These are phyloP conservation scores for Leccinum broughii DNA, from an alignment of 768 basidiomycete species.

Conservation along the genomic window DNA sequence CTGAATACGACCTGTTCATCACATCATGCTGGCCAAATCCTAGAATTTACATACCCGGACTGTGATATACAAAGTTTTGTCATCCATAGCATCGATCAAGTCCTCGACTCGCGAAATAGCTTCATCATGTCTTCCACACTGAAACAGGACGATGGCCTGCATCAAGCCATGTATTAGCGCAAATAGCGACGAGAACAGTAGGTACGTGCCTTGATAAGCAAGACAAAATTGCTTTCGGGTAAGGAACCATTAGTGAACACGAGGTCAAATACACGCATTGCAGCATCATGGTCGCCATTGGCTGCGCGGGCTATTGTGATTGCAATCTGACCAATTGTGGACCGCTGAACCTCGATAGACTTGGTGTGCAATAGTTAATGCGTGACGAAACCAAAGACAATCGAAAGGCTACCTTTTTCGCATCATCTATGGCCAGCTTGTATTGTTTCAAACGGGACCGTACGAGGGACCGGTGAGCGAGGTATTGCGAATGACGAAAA, in stretches of 20 bases:
- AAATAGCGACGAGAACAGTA: accelerated
- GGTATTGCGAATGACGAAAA: not conserved
- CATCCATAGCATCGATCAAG: not conserved
- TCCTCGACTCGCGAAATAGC: conserved; percentile 2
- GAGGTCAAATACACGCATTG: conserved; percentile 11
- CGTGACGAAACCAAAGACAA: too few relatives aligned
- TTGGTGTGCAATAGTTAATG: not conserved
- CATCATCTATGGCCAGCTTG: conserved; percentile 5
- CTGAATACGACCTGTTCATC: too few relatives aligned
- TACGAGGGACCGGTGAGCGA: conserved; percentile 1
- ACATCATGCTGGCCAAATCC: too few relatives aligned
- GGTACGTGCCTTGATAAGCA: conserved; percentile 12
- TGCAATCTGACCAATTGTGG: conserved; percentile 13
- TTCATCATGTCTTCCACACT: conserved; percentile 6
- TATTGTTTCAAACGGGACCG: not conserved
- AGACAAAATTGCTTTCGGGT: conserved; percentile 8
- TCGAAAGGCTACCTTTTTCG: not conserved
- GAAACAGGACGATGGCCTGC: conserved; percentile 11
- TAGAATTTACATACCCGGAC: not conserved
- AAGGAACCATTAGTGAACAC: not conserved
- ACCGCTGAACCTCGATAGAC: conserved; percentile 11
- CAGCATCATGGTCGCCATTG: conserved; percentile 5
- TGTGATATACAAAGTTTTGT: not conserved
- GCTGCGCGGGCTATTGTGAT: not conserved
- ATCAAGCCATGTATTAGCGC: not conserved